Evolutionary conservation across 768 basidiomycete species (phyloP).

Genomic region (Leccinum rimulosum): DNA sequence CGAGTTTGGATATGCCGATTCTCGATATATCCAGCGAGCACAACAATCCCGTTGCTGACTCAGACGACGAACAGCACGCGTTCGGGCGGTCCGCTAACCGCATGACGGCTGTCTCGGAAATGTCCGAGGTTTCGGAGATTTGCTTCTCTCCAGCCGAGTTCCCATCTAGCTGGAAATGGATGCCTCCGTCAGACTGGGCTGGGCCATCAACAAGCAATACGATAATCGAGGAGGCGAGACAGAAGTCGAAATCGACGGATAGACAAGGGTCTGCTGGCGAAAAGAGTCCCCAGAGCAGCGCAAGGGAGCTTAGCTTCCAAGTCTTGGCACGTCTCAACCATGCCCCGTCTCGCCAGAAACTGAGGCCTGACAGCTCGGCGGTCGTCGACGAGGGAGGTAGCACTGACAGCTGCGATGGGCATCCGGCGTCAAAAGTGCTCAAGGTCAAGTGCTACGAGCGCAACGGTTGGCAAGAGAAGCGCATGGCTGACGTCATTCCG

Average conservation of each 20-base stretch:
- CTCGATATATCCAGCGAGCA: not conserved
- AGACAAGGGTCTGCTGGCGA: not conserved
- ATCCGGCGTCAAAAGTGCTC: slow-evolving; percentile 5
- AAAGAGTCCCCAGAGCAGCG: slow-evolving; percentile 1
- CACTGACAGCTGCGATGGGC: not conserved
- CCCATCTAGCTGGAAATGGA: slow-evolving; percentile 12
- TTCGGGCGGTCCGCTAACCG: not conserved
- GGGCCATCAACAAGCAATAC: slow-evolving; percentile 11
- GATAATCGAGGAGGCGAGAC: not conserved
- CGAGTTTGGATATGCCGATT: not conserved
- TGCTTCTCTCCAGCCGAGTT: not conserved
- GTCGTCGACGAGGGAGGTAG: not conserved
- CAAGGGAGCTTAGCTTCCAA: not conserved
- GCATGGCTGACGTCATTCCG: slow-evolving; percentile 31
- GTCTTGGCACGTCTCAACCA: not conserved
- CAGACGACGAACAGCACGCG: not conserved
- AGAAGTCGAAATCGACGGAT: not conserved
- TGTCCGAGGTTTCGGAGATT: not conserved
- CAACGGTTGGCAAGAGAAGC: slow-evolving; percentile 22
- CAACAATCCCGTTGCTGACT: not conserved
- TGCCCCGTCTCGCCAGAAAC: not conserved
- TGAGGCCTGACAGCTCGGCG: not conserved
- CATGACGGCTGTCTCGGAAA: not conserved
- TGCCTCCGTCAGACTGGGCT: slow-evolving; percentile 25
- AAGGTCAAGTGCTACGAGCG: slow-evolving; percentile 13